Evolutionary conservation across 139 green algal species (phyloP), one percentile per base, ranked within the genome.

Genomic region (Eudorina sp.): DNA sequence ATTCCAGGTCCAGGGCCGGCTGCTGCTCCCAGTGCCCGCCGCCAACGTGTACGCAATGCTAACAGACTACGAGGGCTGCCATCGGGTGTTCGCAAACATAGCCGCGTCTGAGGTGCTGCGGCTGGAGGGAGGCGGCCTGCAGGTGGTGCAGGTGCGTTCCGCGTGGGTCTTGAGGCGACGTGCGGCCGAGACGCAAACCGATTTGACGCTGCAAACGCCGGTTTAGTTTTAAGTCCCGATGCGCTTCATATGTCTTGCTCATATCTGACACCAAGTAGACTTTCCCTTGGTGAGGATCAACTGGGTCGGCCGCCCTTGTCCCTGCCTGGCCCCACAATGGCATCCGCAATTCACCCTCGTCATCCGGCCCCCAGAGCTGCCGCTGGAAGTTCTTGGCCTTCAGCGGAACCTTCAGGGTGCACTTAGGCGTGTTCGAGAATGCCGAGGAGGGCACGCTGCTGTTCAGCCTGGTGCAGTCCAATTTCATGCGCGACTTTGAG

Each of bases 401-500:
- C 77, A 84, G 48, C 0, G 94, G 94, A 46, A 92, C 84, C 34
- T 96, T 96, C 87, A 85, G 89, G 31, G 89, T 92, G 31, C 45
- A 82, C 6, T 75, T 95, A 36, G 84, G 53, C 4, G 94, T 96
- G 31, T 1, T 72, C 4, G 90, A 95, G 62, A 78, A 92, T 40
- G 4, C 55, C 0, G 80, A 60, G 0, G 19, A 29, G 14, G 53
- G 88, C 34, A 36, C 40, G 9, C 77, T 96, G 36, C 79, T 84
- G 6, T 96, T 96, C 93, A 89, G 27, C 7, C 88, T 96, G 16
- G 68, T 90, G 0, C 55, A 92, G 18, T 93, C 87, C 13, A 89
- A 53, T 55, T 96, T 96, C 88, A 95, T 95, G 92, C 70, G 58
- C 2, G 91, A 91, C 72, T 96, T 96, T 53, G 75, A 94, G 74